phyloP scores from a whole-genome alignment of 2,329 filamentous ascomycete species.

The Colletotrichum tropicicola region DNA sequence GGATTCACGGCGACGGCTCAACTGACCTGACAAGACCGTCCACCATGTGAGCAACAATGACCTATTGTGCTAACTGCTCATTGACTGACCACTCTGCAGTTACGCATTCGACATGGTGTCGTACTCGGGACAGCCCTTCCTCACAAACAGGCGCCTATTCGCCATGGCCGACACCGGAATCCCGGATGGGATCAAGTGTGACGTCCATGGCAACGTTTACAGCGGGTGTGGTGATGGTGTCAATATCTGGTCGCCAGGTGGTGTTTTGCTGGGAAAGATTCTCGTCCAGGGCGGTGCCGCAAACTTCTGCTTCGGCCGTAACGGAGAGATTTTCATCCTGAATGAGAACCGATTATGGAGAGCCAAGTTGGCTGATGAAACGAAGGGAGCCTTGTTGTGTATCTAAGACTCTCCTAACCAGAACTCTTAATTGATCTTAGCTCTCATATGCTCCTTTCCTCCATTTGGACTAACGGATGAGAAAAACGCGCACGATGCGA shows the following conservation, averaged over 20 bases:
- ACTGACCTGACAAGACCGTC: slow-evolving; percentile 29
- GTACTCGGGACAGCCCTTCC: slow-evolving; percentile 41
- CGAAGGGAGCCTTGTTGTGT: slow-evolving; percentile 37
- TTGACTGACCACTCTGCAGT: slow-evolving; percentile 36
- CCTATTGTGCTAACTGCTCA: background rate
- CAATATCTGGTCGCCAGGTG: slow-evolving; percentile 56
- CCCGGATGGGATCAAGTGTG: slow-evolving; percentile 58
- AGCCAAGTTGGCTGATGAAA: slow-evolving; percentile 40
- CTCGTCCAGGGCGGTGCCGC: slow-evolving; percentile 50
- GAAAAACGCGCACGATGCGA: too few species aligned
- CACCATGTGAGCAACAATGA: slow-evolving; percentile 30
- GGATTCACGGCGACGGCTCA: slow-evolving; percentile 42
- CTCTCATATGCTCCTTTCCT: too few species aligned
- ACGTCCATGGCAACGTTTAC: slow-evolving; percentile 57
- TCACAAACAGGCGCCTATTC: slow-evolving; percentile 57
- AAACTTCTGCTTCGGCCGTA: slow-evolving; percentile 57
- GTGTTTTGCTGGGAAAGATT: slow-evolving; percentile 55
- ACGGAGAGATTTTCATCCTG: slow-evolving; percentile 54
- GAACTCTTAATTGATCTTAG: too few species aligned
- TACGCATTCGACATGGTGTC: slow-evolving; percentile 45
- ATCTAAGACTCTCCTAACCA: too few species aligned
- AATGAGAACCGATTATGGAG: slow-evolving; percentile 56
- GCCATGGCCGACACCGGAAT: slow-evolving; percentile 56
- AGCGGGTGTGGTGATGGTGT: slow-evolving; percentile 58
- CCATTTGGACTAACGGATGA: too few species aligned